Evolutionary conservation across 257 asterid genomes (phyloP).

Genomic region (Jasminum sambac): DNA sequence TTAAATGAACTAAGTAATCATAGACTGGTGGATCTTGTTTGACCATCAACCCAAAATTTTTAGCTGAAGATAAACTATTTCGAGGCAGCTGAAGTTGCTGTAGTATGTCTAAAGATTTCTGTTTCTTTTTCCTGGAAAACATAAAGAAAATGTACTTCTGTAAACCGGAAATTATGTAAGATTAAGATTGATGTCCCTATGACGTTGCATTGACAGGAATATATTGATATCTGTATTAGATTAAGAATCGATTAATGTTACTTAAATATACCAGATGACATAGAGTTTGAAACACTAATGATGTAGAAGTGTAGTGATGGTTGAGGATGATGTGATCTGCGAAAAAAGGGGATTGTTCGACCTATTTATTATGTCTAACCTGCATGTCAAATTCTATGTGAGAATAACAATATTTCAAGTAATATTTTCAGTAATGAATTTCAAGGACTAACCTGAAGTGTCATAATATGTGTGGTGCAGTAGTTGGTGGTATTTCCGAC

Average conservation of each 20-base stretch:
- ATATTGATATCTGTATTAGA: background rate
- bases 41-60: background rate
- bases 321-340: too few relatives aligned
- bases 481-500: conserved; percentile 2
- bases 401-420: background rate
- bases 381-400: too few relatives aligned
- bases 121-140: background rate
- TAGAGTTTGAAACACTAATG: too few relatives aligned
- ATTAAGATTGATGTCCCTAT: conserved; percentile 1
- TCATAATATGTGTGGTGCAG: conserved; percentile 9
- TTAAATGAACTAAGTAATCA: background rate
- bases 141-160: background rate
- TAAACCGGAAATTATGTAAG: background rate
- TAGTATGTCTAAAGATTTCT: background rate
- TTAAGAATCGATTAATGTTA: background rate
- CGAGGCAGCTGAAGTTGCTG: background rate
- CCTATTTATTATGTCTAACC: too few relatives aligned
- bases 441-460: conserved; percentile 4
- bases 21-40: background rate
- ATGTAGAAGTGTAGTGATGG: too few relatives aligned
- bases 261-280: too few relatives aligned
- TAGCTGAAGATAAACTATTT: background rate
- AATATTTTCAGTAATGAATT: conserved; percentile 1
- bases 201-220: background rate
- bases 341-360: too few relatives aligned